Base-by-base conservation (phyloP, 768 basidiomycete genomes). In the Auriscalpium microsporum region DNA sequence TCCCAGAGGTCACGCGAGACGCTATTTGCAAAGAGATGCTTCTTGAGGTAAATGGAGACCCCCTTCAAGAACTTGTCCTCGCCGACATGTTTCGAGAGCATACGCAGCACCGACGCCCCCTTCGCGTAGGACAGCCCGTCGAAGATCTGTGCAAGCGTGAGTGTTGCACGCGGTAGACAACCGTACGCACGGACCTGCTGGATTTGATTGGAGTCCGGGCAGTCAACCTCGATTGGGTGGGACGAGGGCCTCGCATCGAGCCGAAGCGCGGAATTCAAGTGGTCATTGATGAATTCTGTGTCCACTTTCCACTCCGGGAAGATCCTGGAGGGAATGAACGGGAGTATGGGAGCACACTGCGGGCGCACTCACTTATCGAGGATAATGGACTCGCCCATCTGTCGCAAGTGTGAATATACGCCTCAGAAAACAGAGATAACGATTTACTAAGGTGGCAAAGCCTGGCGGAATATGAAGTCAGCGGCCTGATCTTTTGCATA, bases 181-280 rank as follows among this genome's bases (percentile, higher is more conserved):
- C 7, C 10, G 28, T 13, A 45, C 36, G 49, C 11, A 55, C 62
- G 48, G 47, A 83, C 83, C 74, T 87, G 86, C 63, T 86, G 87
- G 64, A 93, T 90, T 62, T 86, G 79, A 64, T 88, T 86, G 8
- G 90, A 87, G 66, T 94, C 90, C 0, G 86, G 87, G 65, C 88
- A 91, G 13, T 87, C 84, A 28, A 95, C 90, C 68, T 97, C 91
- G 62, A 98, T 88, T 1, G 95, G 89, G 68, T 98, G 94, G 10
- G 90, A 92, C 19, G 90, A 91, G 9, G 83, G 71, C 64, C 91
- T 90, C 2, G 91, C 79, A 65, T 98, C 95, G 48, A 95, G 78
- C 36, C 73, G 70, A 28, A 97, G 78, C 13, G 94, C 94, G n/a
- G 76, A 72, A 54, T 82, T 80, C 44, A 94, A 74, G 66, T 91